Conservation (phyloP, 148 eudicot species). For the Persicaria tinctoria region DNA sequence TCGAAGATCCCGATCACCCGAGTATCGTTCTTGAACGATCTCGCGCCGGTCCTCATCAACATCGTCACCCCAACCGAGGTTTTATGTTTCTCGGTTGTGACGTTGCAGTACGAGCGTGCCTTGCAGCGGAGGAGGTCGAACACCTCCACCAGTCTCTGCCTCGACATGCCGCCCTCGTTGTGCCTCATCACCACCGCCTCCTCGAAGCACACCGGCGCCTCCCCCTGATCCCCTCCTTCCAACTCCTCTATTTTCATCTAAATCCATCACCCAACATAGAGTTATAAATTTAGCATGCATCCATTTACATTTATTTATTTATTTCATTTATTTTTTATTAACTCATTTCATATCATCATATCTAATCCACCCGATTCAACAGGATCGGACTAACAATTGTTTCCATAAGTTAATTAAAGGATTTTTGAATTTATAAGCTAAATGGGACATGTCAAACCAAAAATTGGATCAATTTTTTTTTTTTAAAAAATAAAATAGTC, state of each 20-base stretch:
- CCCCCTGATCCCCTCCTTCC: not conserved
- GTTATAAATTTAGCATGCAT: too few species aligned
- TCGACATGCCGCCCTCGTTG: conserved; percentile 11
- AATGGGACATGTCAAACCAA: too few species aligned
- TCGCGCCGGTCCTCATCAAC: conserved; percentile 10
- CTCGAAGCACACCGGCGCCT: conserved; percentile 9
- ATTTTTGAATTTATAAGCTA: too few species aligned
- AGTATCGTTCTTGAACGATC: conserved; percentile 9
- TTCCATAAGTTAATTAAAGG: too few species aligned
- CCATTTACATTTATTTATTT: too few species aligned
- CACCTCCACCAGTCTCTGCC: not conserved
- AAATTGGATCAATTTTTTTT: too few species aligned
- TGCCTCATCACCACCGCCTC: conserved; percentile 14
- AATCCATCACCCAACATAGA: too few species aligned
- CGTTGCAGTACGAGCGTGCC: not conserved
- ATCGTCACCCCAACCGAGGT: not conserved
- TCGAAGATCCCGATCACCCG: conserved; percentile 40
- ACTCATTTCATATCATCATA: too few species aligned
- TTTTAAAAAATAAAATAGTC: too few species aligned
- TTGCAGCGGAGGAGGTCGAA: conserved; percentile 9
- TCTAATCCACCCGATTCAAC: too few species aligned
- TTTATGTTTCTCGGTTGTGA: not conserved
- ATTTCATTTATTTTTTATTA: too few species aligned
- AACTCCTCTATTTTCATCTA: conserved; percentile 5
- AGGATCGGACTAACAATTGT: too few species aligned